Percentiles rank a stretch among this genome's conserved stretches.
Evolutionary conservation across 495 filamentous ascomycete species (phyloP).

Genomic region (Neurospora sp.): DNA sequence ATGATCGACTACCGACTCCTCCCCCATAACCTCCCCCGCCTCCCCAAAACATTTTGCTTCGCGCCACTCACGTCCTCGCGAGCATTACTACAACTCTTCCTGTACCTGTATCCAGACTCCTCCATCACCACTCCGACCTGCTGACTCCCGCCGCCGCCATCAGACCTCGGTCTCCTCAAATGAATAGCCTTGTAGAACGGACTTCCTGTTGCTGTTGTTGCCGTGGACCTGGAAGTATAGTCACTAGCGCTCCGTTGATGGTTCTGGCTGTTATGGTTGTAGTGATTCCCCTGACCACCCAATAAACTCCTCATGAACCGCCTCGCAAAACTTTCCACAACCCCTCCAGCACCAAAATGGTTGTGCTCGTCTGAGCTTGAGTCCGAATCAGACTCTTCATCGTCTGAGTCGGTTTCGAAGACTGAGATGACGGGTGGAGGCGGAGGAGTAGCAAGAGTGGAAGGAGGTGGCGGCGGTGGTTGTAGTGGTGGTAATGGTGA

Average conservation of each 20-base stretch:
- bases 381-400: not conserved
- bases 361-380: not conserved
- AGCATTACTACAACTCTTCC: not conserved
- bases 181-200: not conserved
- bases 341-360: not conserved
- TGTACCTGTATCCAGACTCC: not conserved
- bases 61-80: not conserved
- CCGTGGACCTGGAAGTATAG: too few species aligned
- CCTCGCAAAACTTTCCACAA: conserved; percentile 2
- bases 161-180: conserved; percentile 2
- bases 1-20: not conserved
- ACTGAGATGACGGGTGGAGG: conserved; percentile 9
- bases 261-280: not conserved
- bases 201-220: too few species aligned
- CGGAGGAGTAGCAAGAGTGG: not conserved
- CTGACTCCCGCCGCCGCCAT: not conserved
- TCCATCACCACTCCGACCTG: not conserved
- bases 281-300: not conserved
- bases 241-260: conserved; percentile 12
- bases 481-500: not conserved
- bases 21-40: not conserved
- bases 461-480: not conserved
- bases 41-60: not conserved
- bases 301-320: conserved; percentile 12
- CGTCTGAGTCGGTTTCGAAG: conserved; percentile 18